These are phyloP conservation scores for Penstemon newberryi DNA, from an alignment of 257 asterid species.

Conservation along the genomic window DNA sequence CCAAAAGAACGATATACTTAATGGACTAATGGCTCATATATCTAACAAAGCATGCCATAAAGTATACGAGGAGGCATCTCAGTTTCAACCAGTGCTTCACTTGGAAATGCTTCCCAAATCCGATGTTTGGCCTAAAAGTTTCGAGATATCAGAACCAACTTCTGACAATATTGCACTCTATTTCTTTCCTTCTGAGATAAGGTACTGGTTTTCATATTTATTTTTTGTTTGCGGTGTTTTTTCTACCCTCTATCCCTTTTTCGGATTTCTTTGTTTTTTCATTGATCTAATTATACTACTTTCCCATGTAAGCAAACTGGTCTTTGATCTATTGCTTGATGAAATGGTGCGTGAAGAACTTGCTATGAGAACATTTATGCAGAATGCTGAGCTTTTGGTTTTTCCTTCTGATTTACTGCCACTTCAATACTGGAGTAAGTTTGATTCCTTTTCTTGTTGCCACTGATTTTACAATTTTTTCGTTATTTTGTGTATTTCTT, in stretches of 20 bases:
- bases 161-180: slow-evolving; percentile 67
- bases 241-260: neutral
- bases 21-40: slow-evolving; percentile 57
- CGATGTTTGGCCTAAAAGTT: slow-evolving; percentile 74
- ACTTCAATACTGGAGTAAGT: slow-evolving; percentile 42
- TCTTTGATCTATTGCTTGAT: slow-evolving; percentile 53
- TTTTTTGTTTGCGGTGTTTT: neutral
- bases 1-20: slow-evolving; percentile 33
- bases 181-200: slow-evolving; percentile 57
- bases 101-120: slow-evolving; percentile 65
- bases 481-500: too few species aligned
- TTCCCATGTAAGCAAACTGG: slow-evolving; percentile 40
- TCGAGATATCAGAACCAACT: slow-evolving; percentile 44
- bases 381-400: slow-evolving; percentile 78
- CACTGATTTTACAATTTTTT: too few species aligned
- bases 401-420: slow-evolving; percentile 75
- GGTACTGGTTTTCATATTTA: slow-evolving; percentile 34
- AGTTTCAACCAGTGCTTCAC: slow-evolving; percentile 48
- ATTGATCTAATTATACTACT: slow-evolving; percentile 3
- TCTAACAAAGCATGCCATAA: slow-evolving; percentile 54
- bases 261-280: neutral
- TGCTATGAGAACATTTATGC: slow-evolving; percentile 53
- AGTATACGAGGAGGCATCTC: slow-evolving; percentile 46
- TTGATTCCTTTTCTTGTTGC: too few species aligned
- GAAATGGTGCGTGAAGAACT: slow-evolving; percentile 53